phyloP scores from a whole-genome alignment of 805 yeast species.

The Blastobotrys mokoenaii region DNA sequence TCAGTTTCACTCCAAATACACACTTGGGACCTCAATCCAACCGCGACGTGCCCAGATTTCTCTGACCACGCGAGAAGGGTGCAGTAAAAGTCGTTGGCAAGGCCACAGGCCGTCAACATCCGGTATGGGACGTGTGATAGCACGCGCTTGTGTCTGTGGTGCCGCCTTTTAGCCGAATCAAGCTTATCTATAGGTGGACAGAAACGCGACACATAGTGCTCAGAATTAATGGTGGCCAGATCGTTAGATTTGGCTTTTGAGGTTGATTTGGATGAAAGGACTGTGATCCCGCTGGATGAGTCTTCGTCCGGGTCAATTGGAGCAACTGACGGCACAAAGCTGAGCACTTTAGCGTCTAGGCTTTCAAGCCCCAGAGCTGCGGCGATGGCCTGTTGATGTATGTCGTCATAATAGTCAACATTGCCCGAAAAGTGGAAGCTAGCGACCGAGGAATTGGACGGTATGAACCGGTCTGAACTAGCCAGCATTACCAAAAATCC shows the following conservation, averaged over 20 bases:
- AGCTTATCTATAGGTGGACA: too few species aligned
- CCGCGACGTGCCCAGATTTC: constrained; percentile 43
- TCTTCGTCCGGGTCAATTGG: too few species aligned
- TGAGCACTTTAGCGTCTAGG: background rate
- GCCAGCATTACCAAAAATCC: background rate
- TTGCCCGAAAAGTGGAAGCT: constrained; percentile 2
- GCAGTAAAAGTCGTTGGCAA: constrained; percentile 68
- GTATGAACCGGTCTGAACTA: constrained; percentile 34
- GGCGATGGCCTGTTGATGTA: constrained; percentile 8
- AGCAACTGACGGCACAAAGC: too few species aligned
- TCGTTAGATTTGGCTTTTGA: too few species aligned
- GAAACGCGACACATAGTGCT: too few species aligned
- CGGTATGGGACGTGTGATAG: constrained; percentile 29
- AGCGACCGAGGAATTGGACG: constrained; percentile 16
- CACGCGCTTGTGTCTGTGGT: too few species aligned
- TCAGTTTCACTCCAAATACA: constrained; percentile 52
- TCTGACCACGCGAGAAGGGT: constrained; percentile 67
- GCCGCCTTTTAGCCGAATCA: too few species aligned
- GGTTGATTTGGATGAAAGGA: too few species aligned
- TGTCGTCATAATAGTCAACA: background rate
- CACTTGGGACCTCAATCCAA: constrained; percentile 51
- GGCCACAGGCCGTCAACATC: constrained; percentile 56
- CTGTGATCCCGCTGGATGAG: too few species aligned
- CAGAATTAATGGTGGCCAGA: too few species aligned
- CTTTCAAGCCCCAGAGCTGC: constrained; percentile 7